Percentiles rank a stretch among this genome's conserved stretches.
Conservation (phyloP, 2,329 filamentous ascomycete species). For the Fusarium tanahbumbuense region DNA sequence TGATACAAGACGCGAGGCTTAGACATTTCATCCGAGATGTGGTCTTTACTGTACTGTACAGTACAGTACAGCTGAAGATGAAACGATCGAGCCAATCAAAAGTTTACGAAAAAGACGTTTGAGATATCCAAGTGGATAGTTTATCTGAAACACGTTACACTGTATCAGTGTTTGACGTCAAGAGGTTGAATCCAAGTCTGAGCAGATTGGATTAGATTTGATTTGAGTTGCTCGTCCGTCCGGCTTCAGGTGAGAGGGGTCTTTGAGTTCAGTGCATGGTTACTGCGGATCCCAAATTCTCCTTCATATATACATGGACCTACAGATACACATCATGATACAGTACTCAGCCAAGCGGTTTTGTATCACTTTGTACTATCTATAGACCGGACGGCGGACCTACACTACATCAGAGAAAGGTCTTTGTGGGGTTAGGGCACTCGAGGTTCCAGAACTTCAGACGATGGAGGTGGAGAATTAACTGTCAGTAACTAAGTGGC, state of each 20-base stretch:
- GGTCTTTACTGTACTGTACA: constrained; percentile 7
- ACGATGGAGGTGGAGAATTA: constrained; percentile 17
- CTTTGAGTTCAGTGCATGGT: constrained; percentile 1
- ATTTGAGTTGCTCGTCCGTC: background rate
- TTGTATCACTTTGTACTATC: background rate
- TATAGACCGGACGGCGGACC: background rate
- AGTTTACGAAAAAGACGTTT: constrained; percentile 15
- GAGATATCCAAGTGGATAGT: constrained; percentile 22
- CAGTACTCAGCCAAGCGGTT: constrained; percentile 21
- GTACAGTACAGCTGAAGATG: constrained; percentile 7
- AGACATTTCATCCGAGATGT: constrained; percentile 17
- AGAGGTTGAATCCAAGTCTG: constrained; percentile 8
- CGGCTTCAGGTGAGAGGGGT: constrained; percentile 4
- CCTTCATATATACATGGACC: background rate
- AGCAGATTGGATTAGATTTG: background rate
- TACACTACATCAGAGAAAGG: background rate
- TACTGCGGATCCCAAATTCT: constrained; percentile 12
- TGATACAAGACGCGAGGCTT: constrained; percentile 34
- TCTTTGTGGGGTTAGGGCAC: constrained; percentile 21
- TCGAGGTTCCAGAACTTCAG: constrained; percentile 25
- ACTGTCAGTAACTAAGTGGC: constrained; percentile 25
- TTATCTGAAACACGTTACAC: constrained; percentile 22
- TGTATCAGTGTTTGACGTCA: constrained; percentile 24
- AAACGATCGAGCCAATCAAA: constrained; percentile 27
- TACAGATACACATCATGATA: background rate